Conservation (phyloP, 2,329 filamentous ascomycete genomes). For the Tolypocladium inflatum region DNA sequence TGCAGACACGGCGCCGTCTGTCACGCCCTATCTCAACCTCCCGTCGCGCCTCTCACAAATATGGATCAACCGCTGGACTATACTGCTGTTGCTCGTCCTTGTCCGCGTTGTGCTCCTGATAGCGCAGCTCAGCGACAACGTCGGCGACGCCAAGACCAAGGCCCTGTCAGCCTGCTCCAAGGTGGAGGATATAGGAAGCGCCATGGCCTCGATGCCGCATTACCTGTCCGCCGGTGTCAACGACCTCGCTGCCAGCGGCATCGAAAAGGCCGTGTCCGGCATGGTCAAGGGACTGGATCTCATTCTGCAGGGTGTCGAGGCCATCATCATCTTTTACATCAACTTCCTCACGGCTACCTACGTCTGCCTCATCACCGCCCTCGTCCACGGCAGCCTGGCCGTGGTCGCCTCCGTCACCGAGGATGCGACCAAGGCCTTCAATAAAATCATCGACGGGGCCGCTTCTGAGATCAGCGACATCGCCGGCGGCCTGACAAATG, state of each 20-base stretch:
- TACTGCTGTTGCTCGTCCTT: constrained; percentile 79
- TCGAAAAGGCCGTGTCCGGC: constrained; percentile 71
- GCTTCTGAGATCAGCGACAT: constrained; percentile 49
- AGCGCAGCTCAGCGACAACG: constrained; percentile 59
- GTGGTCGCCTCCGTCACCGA: constrained; percentile 48
- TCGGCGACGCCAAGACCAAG: constrained; percentile 67
- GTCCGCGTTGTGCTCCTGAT: constrained; percentile 71
- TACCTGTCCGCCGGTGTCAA: constrained; percentile 89
- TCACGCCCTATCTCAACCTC: constrained; percentile 88
- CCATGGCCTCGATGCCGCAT: constrained; percentile 97
- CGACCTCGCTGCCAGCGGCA: constrained; percentile 66
- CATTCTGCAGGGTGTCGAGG: constrained; percentile 73
- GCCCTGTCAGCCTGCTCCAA: constrained; percentile 83
- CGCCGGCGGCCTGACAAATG: constrained; percentile 36
- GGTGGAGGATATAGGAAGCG: constrained; percentile 86
- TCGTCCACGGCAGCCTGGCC: constrained; percentile 69
- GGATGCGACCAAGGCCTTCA: constrained; percentile 40
- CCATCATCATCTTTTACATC: constrained; percentile 84
- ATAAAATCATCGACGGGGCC: constrained; percentile 43
- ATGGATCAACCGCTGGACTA: constrained; percentile 97
- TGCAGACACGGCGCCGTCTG: constrained; percentile 53
- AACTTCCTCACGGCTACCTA: constrained; percentile 87
- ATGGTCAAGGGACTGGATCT: constrained; percentile 72
- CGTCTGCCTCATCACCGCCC: constrained; percentile 77
- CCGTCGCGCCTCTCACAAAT: constrained; percentile 84